Percentiles rank a stretch among this genome's conserved stretches.
phyloP scores from a whole-genome alignment of 2,329 filamentous ascomycete genomes.

The Parastagonospora nodorum region DNA sequence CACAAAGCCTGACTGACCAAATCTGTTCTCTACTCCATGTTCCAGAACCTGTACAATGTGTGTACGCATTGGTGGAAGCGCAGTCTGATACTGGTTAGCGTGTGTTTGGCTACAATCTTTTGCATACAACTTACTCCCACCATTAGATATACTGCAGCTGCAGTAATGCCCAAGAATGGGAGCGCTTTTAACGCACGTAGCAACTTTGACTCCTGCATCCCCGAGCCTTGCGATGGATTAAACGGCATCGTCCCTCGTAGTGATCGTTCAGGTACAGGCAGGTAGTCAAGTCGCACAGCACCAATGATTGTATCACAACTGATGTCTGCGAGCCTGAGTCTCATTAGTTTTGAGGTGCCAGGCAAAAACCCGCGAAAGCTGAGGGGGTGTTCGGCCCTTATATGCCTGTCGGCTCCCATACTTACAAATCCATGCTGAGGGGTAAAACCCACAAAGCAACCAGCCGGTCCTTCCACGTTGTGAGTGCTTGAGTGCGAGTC shows the following conservation, averaged over 20 bases:
- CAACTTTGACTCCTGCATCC: constrained; percentile 13
- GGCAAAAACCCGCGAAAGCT: neutral
- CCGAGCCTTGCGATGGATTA: constrained; percentile 18
- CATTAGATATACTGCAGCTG: constrained; percentile 12
- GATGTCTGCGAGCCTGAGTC: constrained; percentile 5
- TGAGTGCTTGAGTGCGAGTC: constrained; percentile 13
- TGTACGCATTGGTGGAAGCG: constrained; percentile 1
- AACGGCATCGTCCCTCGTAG: constrained; percentile 16
- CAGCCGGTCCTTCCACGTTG: constrained; percentile 14
- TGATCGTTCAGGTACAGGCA: constrained; percentile 13
- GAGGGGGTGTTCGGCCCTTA: neutral
- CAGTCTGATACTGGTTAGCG: neutral
- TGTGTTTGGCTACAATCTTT: neutral
- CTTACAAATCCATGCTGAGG: constrained; percentile 14
- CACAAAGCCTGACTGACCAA: constrained; percentile 9
- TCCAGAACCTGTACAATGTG: constrained; percentile 7
- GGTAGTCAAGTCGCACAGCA: constrained; percentile 15
- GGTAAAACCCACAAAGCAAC: constrained; percentile 14
- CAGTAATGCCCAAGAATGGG: constrained; percentile 12
- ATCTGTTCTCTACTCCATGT: constrained; percentile 5
- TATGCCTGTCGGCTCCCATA: neutral
- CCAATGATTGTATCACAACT: constrained; percentile 12
- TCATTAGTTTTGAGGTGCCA: neutral
- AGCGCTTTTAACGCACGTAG: constrained; percentile 10
- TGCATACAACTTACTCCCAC: neutral